These are phyloP conservation scores for Thielaviopsis musarum DNA, from an alignment of 2,329 filamentous ascomycete genomes.

Conservation along the genomic window DNA sequence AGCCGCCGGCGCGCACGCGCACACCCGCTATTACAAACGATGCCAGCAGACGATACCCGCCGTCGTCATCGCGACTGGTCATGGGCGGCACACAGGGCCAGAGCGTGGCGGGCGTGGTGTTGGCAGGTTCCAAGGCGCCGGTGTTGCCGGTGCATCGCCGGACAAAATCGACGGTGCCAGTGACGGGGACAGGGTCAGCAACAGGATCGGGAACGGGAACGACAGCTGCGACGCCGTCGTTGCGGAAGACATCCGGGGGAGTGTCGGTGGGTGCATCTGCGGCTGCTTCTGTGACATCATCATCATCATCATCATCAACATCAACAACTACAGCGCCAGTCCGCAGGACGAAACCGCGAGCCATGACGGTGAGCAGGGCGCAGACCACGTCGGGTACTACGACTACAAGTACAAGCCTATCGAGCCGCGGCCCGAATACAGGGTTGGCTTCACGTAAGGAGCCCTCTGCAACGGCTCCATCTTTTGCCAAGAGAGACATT, in stretches of 20 bases:
- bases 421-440: not conserved
- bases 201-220: no score
- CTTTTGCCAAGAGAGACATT: not conserved
- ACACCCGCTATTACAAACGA: no score
- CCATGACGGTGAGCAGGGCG: slow-evolving; percentile 12
- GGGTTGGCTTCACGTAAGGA: not conserved
- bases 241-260: not conserved
- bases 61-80: slow-evolving; percentile 17
- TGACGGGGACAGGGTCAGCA: not conserved
- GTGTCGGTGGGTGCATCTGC: no score
- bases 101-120: not conserved
- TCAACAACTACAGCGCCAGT: not conserved
- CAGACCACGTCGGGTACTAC: not conserved
- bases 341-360: slow-evolving; percentile 15
- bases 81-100: no score
- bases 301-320: not conserved
- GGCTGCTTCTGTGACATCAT: not conserved
- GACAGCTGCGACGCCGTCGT: not conserved
- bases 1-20: no score
- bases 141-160: not conserved
- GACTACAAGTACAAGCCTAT: not conserved
- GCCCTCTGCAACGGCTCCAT: not conserved
- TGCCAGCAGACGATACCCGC: slow-evolving; percentile 17
- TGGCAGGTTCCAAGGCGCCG: not conserved
- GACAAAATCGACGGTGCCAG: slow-evolving; percentile 3